phyloP scores from a whole-genome alignment of 2,329 filamentous ascomycete genomes.

The Epichloe festucae region DNA sequence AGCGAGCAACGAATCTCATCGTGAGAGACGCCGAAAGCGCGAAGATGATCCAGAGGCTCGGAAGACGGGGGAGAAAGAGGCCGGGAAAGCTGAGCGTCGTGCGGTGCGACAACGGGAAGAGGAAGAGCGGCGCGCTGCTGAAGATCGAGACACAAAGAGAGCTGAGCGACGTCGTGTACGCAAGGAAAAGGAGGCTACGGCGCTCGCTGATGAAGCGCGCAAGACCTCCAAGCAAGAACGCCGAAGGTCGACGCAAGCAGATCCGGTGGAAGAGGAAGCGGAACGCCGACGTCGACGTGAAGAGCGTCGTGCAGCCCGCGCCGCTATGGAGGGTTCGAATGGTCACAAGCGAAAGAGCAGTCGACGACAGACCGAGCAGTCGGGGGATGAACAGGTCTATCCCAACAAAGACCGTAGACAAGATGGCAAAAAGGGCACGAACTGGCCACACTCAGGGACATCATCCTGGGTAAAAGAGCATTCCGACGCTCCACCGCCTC shows the following conservation, averaged over 20 bases:
- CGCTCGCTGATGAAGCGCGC: slow-evolving; percentile 32
- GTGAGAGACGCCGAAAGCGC: slow-evolving; percentile 40
- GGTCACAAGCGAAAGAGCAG: slow-evolving; percentile 21
- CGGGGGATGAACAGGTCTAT: slow-evolving; percentile 31
- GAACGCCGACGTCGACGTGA: slow-evolving; percentile 42
- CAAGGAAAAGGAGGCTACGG: slow-evolving; percentile 33
- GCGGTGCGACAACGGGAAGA: slow-evolving; percentile 36
- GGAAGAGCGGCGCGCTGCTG: slow-evolving; percentile 33
- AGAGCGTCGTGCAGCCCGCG: slow-evolving; percentile 32
- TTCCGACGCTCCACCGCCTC: slow-evolving; percentile 47
- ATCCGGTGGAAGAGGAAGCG: slow-evolving; percentile 33
- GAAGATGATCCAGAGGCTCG: slow-evolving; percentile 43
- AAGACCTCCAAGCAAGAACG: slow-evolving; percentile 34
- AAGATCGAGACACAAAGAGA: slow-evolving; percentile 35
- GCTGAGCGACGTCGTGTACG: slow-evolving; percentile 37
- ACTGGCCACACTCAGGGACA: slow-evolving; percentile 51
- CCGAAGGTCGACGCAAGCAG: slow-evolving; percentile 32
- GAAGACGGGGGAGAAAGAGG: slow-evolving; percentile 44
- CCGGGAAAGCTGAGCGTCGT: slow-evolving; percentile 41
- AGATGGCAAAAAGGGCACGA: slow-evolving; percentile 24
- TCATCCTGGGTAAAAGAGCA: slow-evolving; percentile 55
- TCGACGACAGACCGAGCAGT: slow-evolving; percentile 28
- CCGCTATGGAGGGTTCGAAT: slow-evolving; percentile 27
- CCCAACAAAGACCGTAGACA: slow-evolving; percentile 23
- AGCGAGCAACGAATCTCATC: slow-evolving; percentile 37